phyloP scores from a whole-genome alignment of 1,284 basidiomycete genomes.

The Moesziomyces parantarcticus region DNA sequence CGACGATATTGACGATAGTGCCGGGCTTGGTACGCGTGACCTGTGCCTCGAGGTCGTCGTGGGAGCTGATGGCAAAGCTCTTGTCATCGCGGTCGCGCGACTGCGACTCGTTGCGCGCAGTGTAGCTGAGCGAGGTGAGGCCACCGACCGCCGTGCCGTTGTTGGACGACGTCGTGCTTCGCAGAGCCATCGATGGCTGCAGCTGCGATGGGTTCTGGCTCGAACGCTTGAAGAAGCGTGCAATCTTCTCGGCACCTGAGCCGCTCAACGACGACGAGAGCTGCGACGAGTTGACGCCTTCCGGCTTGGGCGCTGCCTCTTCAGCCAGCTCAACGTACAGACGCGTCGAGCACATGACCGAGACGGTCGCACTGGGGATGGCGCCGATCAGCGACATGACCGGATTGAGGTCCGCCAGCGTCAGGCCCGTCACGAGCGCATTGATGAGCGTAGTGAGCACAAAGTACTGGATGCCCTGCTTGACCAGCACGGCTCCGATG shows the following conservation, averaged over 20 bases:
- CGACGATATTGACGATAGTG: constrained; percentile 19
- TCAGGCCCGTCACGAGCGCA: constrained; percentile 42
- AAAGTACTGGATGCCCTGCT: constrained; percentile 58
- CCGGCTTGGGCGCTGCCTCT: constrained; percentile 40
- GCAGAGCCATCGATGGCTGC: constrained; percentile 8
- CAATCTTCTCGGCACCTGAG: constrained; percentile 27
- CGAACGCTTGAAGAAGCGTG: constrained; percentile 28
- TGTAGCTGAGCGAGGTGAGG: constrained; percentile 18
- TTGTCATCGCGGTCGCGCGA: constrained; percentile 20
- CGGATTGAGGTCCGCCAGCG: constrained; percentile 48
- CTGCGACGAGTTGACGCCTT: constrained; percentile 24
- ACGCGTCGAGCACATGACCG: constrained; percentile 48
- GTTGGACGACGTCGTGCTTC: constrained; percentile 4
- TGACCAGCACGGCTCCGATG: constrained; percentile 49
- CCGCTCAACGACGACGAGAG: constrained; percentile 13
- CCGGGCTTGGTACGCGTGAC: not conserved
- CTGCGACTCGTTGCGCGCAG: constrained; percentile 7
- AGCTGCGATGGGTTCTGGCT: constrained; percentile 6
- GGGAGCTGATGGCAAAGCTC: constrained; percentile 20
- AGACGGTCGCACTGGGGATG: constrained; percentile 44
- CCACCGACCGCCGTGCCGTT: constrained; percentile 5
- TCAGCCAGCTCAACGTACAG: constrained; percentile 52
- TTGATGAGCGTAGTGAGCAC: constrained; percentile 47
- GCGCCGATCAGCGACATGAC: constrained; percentile 53
- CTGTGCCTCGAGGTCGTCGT: constrained; percentile 31